These are phyloP conservation scores for Lactarius quietus DNA, from an alignment of 768 basidiomycete genomes.

Conservation along the genomic window DNA sequence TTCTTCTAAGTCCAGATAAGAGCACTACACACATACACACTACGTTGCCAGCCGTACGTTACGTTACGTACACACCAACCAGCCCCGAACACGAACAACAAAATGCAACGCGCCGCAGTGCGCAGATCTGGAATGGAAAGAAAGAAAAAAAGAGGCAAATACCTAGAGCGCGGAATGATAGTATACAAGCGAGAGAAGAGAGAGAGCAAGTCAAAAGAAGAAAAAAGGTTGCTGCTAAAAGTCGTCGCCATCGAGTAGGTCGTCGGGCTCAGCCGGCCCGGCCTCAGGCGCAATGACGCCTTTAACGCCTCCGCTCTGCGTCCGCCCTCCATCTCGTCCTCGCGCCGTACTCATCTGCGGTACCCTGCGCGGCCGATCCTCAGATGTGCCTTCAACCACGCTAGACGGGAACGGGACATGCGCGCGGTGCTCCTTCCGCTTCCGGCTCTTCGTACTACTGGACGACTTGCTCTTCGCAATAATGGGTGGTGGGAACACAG, in stretches of 20 bases:
- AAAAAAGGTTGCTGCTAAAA: slow-evolving; percentile 19
- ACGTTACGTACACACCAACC: neutral
- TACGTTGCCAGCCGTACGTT: neutral
- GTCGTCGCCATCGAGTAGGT: slow-evolving; percentile 37
- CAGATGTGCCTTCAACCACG: slow-evolving; percentile 17
- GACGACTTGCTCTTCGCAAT: slow-evolving; percentile 27
- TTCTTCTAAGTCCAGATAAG: slow-evolving; percentile 16
- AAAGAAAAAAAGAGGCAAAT: neutral
- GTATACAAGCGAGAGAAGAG: slow-evolving; percentile 2
- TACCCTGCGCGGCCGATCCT: slow-evolving; percentile 28
- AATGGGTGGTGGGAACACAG: slow-evolving; percentile 9
- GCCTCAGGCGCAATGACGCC: slow-evolving; percentile 48
- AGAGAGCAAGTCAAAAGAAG: slow-evolving; percentile 6
- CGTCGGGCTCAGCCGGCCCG: slow-evolving; percentile 2
- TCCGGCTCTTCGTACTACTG: slow-evolving; percentile 37
- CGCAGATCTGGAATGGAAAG: slow-evolving; percentile 6
- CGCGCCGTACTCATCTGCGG: slow-evolving; percentile 69
- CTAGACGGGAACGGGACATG: slow-evolving; percentile 25
- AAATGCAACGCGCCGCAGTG: neutral
- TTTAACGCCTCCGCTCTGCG: slow-evolving; percentile 83
- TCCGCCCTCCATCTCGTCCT: slow-evolving; percentile 76
- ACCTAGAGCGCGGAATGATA: neutral
- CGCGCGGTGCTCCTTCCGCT: slow-evolving; percentile 38
- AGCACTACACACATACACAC: slow-evolving; percentile 13
- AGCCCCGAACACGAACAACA: neutral